Base-by-base conservation (phyloP, 257 asterid species). In the Primulina tabacum region DNA sequence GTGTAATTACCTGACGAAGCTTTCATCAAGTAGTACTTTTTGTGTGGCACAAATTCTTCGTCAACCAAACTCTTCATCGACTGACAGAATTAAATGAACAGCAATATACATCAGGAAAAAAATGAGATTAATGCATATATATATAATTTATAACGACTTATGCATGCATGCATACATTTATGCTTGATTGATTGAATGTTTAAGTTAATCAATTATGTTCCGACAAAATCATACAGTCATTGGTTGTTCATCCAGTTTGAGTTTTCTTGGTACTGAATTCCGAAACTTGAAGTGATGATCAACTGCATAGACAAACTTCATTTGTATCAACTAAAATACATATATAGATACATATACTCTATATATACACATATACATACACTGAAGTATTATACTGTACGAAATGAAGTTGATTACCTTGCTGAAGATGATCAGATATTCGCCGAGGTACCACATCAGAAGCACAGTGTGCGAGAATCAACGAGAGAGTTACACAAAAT, bases 201-300 rank as follows among this genome's bases (percentile, higher is more conserved):
- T 9, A 37, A 8, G 12, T 9, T 9, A 38, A 32, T 38, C 47
- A 38, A 9, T 2, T 8, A 1, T 38, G 3, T 38, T 9, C 1
- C 3, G 3, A 9, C 47, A 38, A 38, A 38, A 34, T 34, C 38
- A 18, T 14, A 10, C 92, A 67, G 18, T 38, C 47, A 9, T 77
- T 57, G 59, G 56, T 5, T 75, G 77, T 60, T 81, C 77, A 16
- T 83, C 40, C 71, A 75, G 75, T 69, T 77, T 84, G 66, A 87
- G 80, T 71, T 87, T 89, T 74, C 95, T 84, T 67, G 92, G 71
- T 33, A 81, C 43, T 58, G 79, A 62, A 72, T 71, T 65, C 11
- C 73, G 29, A 57, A 75, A 38, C 71, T 75, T 77, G 65, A 66
- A 71, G 30, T 64, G 76, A 60, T 69, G 11, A 38, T 8, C 47